Evolutionary conservation across 108 stramenopile genomes (phyloP).

Genomic region (Fragilariopsis cylindrus): DNA sequence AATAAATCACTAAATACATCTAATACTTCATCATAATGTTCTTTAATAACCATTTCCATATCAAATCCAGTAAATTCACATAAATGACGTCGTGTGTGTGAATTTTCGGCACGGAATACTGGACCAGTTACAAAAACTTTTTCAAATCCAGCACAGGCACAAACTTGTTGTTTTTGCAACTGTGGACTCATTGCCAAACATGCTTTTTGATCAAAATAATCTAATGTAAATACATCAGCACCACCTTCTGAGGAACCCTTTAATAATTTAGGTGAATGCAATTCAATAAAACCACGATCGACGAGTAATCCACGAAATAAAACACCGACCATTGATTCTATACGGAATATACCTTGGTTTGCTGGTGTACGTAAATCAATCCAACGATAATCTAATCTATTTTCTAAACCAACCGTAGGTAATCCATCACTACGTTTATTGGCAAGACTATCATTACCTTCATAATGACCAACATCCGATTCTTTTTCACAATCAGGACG

Average conservation of each 20-base stretch:
- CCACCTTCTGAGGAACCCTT: conserved; percentile 98
- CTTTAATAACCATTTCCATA: conserved; percentile 98
- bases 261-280: conserved; percentile 97
- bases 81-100: conserved; percentile 96
- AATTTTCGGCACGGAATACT: conserved; percentile 99
- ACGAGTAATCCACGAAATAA: conserved; percentile 93
- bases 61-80: conserved; percentile 99
- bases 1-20: conserved; percentile 97
- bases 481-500: conserved; percentile 86
- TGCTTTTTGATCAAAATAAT: conserved; percentile 95
- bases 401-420: conserved; percentile 86
- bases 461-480: conserved; percentile 81
- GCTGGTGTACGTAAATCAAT: conserved; percentile 97
- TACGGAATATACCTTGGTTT: conserved; percentile 97
- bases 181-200: conserved; percentile 99
- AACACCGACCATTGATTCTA: conserved; percentile 94
- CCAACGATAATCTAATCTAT: conserved; percentile 95
- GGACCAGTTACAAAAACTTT: conserved; percentile 98
- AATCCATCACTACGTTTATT: conserved; percentile 63
- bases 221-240: conserved; percentile 92
- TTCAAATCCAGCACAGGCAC: conserved; percentile 98
- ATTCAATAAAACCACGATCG: conserved; percentile 91
- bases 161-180: conserved; percentile 98
- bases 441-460: conserved; percentile 65
- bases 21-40: conserved; percentile 99